Percentiles rank a stretch among this genome's conserved stretches.
phyloP scores from a whole-genome alignment of 495 filamentous ascomycete species.

The Xylaria flabelliformis region DNA sequence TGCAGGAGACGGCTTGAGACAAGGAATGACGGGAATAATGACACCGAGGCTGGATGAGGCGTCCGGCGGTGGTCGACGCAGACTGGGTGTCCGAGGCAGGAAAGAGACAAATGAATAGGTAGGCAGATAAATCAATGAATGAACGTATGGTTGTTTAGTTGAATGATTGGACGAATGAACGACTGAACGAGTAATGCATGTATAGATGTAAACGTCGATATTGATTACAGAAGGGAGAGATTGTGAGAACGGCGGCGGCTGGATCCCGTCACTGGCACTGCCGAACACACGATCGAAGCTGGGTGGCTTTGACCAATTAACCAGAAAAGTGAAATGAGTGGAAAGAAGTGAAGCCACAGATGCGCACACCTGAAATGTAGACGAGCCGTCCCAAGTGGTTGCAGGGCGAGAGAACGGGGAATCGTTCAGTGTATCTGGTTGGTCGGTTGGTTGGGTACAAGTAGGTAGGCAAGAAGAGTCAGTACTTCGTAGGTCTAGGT shows the following conservation, averaged over 20 bases:
- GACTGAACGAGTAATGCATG: background rate
- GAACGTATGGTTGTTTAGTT: too few relatives aligned
- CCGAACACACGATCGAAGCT: constrained; percentile 7
- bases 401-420: constrained; percentile 14
- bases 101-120: background rate
- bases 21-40: constrained; percentile 5
- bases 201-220: background rate
- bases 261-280: constrained; percentile 12
- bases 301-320: constrained; percentile 19
- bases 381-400: background rate
- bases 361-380: constrained; percentile 7
- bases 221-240: constrained; percentile 15
- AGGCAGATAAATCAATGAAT: background rate
- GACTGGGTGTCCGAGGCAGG: background rate
- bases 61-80: background rate
- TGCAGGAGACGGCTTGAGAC: constrained; percentile 23
- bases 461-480: background rate
- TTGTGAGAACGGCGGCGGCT: background rate
- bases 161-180: constrained; percentile 1
- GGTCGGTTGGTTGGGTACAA: background rate
- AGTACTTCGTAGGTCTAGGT: background rate
- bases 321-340: constrained; percentile 22
- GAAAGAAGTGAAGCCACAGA: constrained; percentile 27
- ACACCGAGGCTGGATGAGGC: constrained; percentile 6
- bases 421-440: background rate